A percentile compares a stretch with the other conserved stretches of the same genome.
phyloP scores from a whole-genome alignment of 768 basidiomycete genomes.

The Strobilomyces confusus region DNA sequence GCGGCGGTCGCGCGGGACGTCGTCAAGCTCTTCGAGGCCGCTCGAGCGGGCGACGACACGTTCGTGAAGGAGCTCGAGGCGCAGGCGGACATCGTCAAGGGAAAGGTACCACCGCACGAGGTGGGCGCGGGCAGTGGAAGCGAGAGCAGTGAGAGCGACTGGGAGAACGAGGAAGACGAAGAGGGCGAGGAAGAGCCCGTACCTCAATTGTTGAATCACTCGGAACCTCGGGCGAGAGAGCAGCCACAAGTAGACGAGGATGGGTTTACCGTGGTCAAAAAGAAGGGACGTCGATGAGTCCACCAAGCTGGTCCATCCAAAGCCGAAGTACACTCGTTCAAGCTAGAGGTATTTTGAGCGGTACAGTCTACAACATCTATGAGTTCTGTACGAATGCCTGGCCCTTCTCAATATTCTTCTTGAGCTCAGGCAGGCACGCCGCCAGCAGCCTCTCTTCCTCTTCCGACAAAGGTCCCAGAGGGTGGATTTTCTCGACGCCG shows the following conservation, averaged over 20 bases:
- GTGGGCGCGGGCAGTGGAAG: slow-evolving; percentile 31
- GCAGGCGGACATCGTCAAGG: slow-evolving; percentile 52
- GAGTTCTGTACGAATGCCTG: slow-evolving; percentile 59
- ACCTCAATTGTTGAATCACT: slow-evolving; percentile 51
- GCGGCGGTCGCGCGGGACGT: slow-evolving; percentile 71
- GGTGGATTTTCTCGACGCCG: slow-evolving; percentile 92
- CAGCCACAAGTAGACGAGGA: slow-evolving; percentile 87
- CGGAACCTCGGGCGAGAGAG: slow-evolving; percentile 31
- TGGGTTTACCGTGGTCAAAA: slow-evolving; percentile 81
- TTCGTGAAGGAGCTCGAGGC: slow-evolving; percentile 60
- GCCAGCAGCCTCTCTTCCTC: slow-evolving; percentile 85
- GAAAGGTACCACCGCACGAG: slow-evolving; percentile 51
- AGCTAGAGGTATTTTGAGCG: slow-evolving; percentile 20
- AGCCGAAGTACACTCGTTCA: slow-evolving; percentile 7
- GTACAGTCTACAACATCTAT: slow-evolving; percentile 21
- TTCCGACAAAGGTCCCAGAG: slow-evolving; percentile 71
- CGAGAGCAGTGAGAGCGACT: slow-evolving; percentile 42
- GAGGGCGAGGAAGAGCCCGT: slow-evolving; percentile 46
- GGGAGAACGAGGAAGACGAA: slow-evolving; percentile 37
- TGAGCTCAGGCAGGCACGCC: slow-evolving; percentile 86
- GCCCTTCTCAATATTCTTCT: slow-evolving; percentile 99
- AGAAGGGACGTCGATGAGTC: slow-evolving; percentile 44
- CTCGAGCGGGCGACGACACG: slow-evolving; percentile 40
- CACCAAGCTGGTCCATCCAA: neutral
- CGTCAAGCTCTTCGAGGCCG: slow-evolving; percentile 62